Evolutionary conservation across 2,329 filamentous ascomycete genomes (phyloP).

Genomic region (Mollisiaceae sp.): DNA sequence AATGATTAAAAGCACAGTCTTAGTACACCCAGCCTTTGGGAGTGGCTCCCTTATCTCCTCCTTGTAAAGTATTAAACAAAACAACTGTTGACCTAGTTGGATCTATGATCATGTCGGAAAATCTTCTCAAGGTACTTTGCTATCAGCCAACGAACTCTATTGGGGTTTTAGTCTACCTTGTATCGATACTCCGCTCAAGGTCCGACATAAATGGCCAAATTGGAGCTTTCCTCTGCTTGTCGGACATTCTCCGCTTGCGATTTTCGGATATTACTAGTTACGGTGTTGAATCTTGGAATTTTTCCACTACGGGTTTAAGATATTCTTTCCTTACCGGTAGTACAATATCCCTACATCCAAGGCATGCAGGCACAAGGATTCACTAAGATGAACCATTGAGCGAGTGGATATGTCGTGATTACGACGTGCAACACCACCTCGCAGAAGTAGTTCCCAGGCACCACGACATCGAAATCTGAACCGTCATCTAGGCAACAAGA

Average conservation of each 20-base stretch:
- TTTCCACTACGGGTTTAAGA: too few relatives aligned
- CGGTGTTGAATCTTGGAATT: too few relatives aligned
- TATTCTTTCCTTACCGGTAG: neutral
- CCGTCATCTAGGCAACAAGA: neutral
- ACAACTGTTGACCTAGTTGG: too few relatives aligned
- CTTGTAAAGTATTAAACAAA: too few relatives aligned
- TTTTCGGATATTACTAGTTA: too few relatives aligned
- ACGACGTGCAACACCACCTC: neutral
- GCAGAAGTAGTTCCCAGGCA: neutral
- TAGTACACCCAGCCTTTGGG: too few relatives aligned
- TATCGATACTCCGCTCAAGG: neutral
- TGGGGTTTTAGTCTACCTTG: neutral
- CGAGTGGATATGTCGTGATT: neutral
- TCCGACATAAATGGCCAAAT: neutral
- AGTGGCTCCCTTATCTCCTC: too few relatives aligned
- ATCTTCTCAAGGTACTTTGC: neutral
- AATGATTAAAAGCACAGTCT: neutral
- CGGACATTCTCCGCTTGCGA: neutral
- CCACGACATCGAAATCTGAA: neutral
- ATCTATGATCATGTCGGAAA: neutral
- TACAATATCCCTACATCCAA: neutral
- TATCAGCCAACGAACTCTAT: neutral
- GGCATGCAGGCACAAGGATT: neutral
- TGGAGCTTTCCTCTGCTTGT: neutral
- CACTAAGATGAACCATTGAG: neutral